These are phyloP conservation scores for Rosa chinensis DNA, from an alignment of 306 rosid species.

Conservation along the genomic window DNA sequence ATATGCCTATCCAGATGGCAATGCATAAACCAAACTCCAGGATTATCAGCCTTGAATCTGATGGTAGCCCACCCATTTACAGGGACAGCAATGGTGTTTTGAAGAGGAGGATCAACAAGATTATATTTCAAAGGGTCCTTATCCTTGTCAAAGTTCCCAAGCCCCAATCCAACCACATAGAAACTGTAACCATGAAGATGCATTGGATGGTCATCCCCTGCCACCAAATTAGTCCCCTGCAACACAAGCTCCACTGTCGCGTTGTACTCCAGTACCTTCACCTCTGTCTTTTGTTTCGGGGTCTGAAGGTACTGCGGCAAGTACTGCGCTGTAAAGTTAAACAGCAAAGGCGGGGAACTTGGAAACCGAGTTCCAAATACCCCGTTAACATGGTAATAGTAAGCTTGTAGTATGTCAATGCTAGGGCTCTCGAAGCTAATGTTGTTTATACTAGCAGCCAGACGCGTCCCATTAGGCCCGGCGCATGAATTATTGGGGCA, in stretches of 20 bases:
- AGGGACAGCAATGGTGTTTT: conserved; percentile 33
- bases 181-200: conserved; percentile 38
- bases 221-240: conserved; percentile 33
- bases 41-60: conserved; percentile 36
- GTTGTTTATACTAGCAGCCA: conserved; percentile 32
- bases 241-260: conserved; percentile 31
- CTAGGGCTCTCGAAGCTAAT: conserved; percentile 31
- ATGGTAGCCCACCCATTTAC: conserved; percentile 28
- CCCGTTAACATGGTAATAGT: conserved; percentile 20
- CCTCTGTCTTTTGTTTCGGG: conserved; percentile 21
- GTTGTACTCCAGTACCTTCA: conserved; percentile 31
- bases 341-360: conserved; percentile 17
- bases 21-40: conserved; percentile 40
- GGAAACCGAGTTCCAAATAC: conserved; percentile 27
- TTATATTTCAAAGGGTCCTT: conserved; percentile 31
- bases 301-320: conserved; percentile 19
- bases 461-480: conserved; percentile 29
- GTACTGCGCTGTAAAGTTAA: conserved; percentile 26
- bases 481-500: conserved; percentile 26
- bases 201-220: conserved; percentile 36
- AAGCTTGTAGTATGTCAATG: conserved; percentile 32
- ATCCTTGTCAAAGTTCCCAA: conserved; percentile 31
- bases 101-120: conserved; percentile 35
- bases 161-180: conserved; percentile 27
- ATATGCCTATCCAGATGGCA: conserved; percentile 31